Conservation (phyloP, 805 yeast species). For the Saturnispora sanitii region DNA sequence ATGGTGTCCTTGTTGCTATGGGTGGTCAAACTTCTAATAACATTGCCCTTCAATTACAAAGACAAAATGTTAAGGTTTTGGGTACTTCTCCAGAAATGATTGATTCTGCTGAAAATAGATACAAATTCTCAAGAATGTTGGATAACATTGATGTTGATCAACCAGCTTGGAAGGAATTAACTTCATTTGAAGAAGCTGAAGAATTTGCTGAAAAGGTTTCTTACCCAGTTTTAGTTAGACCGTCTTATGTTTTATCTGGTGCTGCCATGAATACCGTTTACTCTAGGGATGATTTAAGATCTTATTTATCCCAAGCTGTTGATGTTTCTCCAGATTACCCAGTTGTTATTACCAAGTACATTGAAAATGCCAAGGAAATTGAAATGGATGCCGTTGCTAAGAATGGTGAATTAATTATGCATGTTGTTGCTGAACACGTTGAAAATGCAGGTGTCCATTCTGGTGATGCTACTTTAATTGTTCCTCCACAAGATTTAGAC, state of each 20-base stretch:
- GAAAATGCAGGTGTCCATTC: slow-evolving; percentile 99
- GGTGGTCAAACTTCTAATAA: slow-evolving; percentile 99
- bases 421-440: slow-evolving; percentile 95
- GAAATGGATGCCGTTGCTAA: slow-evolving; percentile 98
- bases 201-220: slow-evolving; percentile 81
- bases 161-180: slow-evolving; percentile 98
- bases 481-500: slow-evolving; percentile 81
- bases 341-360: slow-evolving; percentile 92
- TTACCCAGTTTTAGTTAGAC: slow-evolving; percentile 94
- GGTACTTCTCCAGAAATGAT: slow-evolving; percentile 99
- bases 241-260: slow-evolving; percentile 94
- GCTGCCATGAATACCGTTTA: slow-evolving; percentile 98
- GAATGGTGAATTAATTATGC: slow-evolving; percentile 91
- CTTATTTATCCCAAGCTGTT: slow-evolving; percentile 86
- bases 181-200: slow-evolving; percentile 88
- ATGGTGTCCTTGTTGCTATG: slow-evolving; percentile 93
- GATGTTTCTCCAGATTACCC: slow-evolving; percentile 98
- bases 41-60: slow-evolving; percentile 84
- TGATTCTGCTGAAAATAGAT: slow-evolving; percentile 96
- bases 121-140: slow-evolving; percentile 94
- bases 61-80: slow-evolving; percentile 88
- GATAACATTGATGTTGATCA: slow-evolving; percentile 96
- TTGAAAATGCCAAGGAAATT: slow-evolving; percentile 94
- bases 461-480: slow-evolving; percentile 92
- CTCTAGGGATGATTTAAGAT: slow-evolving; percentile 77